Base-by-base conservation (phyloP, 352 stramenopile genomes). In the Globisporangium alternatum region DNA sequence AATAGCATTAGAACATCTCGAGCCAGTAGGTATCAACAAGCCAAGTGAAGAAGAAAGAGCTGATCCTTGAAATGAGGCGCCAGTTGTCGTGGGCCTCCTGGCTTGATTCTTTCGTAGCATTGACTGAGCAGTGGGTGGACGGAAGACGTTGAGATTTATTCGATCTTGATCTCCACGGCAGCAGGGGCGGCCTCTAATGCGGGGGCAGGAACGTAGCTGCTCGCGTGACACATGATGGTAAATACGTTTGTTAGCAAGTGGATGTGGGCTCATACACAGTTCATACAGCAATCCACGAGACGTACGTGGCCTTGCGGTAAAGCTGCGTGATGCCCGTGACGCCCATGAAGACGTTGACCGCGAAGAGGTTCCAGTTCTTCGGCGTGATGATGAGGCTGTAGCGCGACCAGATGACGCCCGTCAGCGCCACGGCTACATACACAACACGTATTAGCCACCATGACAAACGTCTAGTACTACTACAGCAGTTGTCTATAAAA, bases 311-410 rank as follows among this genome's bases (percentile, higher is more conserved):
- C 69, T 95, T 95, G 67, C 88, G 83, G 65, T 81, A 92, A 68
- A 97, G 77, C 73, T 97, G 89, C 69, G 74, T 78, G 44, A 92
- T 71, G 3, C 90, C 90, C 51, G 89, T 97, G 68, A 74, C 83
- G 44, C 78, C 88, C 84, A 97, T 96, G 62, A 96, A 94, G 31
- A 94, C 72, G 67, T 97, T 97, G 48, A 97, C 90, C 1, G 81
- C 74, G 64, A 97, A 92, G 17, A 97, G 75, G 69, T 96, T 97
- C 81, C 90, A 97, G 80, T 97, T 97, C 69, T 92, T 87, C 31
- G 90, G 89, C 33, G 83, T 95, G 63, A 97, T 94, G 35, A 96
- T 78, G 39, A 93, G 69, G 60, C 78, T 92, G 75, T 97, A 97
- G 56, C 90, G 83, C 31, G 85, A 94, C 89, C 90, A 97, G 67